Base-by-base conservation (phyloP, 2,329 filamentous ascomycete genomes). In the Graphiopsis chlorocephala region DNA sequence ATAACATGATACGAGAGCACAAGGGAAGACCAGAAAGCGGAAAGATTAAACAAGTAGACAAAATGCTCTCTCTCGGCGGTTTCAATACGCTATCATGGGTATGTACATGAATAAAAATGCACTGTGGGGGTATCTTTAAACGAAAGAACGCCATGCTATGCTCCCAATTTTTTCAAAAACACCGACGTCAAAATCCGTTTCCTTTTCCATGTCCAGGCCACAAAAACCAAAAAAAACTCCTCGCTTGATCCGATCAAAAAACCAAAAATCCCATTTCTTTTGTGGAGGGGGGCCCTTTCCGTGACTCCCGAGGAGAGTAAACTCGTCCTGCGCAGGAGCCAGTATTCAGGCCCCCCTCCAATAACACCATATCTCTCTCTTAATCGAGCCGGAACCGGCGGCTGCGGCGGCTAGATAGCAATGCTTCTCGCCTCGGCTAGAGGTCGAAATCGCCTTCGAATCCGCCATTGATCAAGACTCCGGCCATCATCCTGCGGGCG, bases 381-480 rank as follows among this genome's bases (percentile, higher is more conserved):
- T n/a, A 45, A 12, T 45, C 38, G 38, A 45, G 38, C 10, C 38
- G n/a, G 38, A 45, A 45, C 14, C 38, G 2, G 38, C 38, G 38
- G n/a, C n/a, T 20, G 38, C n/a, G 35, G 3, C 6, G 17, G n/a
- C n/a, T n/a, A n/a, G n/a, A n/a, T n/a, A n/a, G n/a, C n/a, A n/a
- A 20, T 20, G 38, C 38, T 45, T 45, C 38, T 0, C n/a, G 38
- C 38, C 38, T 45, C 38, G n/a, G n/a, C 38, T 45, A 53, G 25
- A 53, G 35, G 20, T 50, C 57, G 4, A 48, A 60, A 11, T 60
- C 57, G 17, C 35, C 55, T 26, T 45, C 81, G 71, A 90, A 90
- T 0, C 88, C 88, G n/a, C 84, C 83, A 61, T 90, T 89, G 38
- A 92, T 72, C 11, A 93, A 76, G 64, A 89, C 83, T 1, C 84